These are phyloP conservation scores for Chaetomiaceae sp. DNA, from an alignment of 2,329 filamentous ascomycete species.

Conservation along the genomic window DNA sequence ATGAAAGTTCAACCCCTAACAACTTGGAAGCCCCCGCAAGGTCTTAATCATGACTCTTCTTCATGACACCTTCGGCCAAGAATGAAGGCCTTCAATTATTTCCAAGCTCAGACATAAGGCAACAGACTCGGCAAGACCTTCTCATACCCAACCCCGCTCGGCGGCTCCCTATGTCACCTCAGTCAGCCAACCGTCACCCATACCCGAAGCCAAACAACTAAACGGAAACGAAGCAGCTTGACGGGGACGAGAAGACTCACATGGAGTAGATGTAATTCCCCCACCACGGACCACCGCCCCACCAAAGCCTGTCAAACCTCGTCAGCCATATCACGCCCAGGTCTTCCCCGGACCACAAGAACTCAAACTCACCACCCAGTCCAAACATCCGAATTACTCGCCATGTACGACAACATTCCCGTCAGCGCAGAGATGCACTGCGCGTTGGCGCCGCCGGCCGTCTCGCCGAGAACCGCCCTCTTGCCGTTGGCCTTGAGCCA, in stretches of 20 bases:
- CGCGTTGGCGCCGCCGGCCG: slow-evolving; percentile 47
- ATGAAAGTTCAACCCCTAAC: too few relatives aligned
- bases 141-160: slow-evolving; percentile 40
- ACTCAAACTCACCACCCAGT: slow-evolving; percentile 47
- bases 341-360: too few relatives aligned
- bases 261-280: slow-evolving; percentile 34
- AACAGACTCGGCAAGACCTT: slow-evolving; percentile 21
- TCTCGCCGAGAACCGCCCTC: slow-evolving; percentile 52
- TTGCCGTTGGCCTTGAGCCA: slow-evolving; percentile 54
- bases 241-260: background rate
- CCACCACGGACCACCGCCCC: slow-evolving; percentile 59
- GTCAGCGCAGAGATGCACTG: slow-evolving; percentile 48
- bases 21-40: too few relatives aligned
- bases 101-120: slow-evolving; percentile 19
- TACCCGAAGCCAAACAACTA: background rate
- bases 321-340: too few relatives aligned
- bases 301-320: too few relatives aligned
- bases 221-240: background rate
- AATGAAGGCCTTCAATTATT: too few relatives aligned
- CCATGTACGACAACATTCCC: slow-evolving; percentile 47
- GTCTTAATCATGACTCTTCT: too few relatives aligned
- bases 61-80: too few relatives aligned
- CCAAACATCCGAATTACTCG: slow-evolving; percentile 54
- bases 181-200: background rate
- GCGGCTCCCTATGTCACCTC: slow-evolving; percentile 45